Conservation (phyloP, 305 asterid genomes). For the Plantago rigida region DNA sequence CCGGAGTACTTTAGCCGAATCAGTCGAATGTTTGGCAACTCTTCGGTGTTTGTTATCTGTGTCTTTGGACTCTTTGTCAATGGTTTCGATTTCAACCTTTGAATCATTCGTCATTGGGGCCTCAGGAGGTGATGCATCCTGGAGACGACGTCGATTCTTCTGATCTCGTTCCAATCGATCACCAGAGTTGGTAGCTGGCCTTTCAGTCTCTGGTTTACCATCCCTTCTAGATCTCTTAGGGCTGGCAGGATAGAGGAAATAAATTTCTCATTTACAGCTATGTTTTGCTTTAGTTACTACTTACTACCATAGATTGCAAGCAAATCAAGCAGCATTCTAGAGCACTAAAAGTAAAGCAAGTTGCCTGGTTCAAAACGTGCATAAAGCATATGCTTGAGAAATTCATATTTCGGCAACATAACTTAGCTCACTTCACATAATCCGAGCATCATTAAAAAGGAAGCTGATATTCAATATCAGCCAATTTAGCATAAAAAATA, state of each 20-base stretch:
- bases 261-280: too few species aligned
- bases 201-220: conserved; percentile 55
- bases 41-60: conserved; percentile 28
- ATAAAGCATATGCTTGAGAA: too few species aligned
- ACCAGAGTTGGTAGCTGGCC: conserved; percentile 27
- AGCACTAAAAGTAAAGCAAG: too few species aligned
- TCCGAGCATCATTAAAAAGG: too few species aligned
- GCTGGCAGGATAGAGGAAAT: conserved; percentile 31
- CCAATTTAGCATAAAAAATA: too few species aligned
- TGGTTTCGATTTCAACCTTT: conserved; percentile 35
- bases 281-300: too few species aligned
- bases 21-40: conserved; percentile 36
- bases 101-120: conserved; percentile 33
- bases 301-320: too few species aligned
- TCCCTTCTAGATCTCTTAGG: conserved; percentile 80
- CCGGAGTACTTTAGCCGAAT: conserved; percentile 42
- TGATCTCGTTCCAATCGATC: conserved; percentile 38
- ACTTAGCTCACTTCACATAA: too few species aligned
- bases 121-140: conserved; percentile 47
- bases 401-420: too few species aligned
- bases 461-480: too few species aligned
- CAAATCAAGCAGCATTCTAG: not conserved
- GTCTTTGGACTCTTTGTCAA: conserved; percentile 36
- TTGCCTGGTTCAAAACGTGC: too few species aligned
- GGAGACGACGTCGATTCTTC: conserved; percentile 39